Conservation (phyloP, 1,139 yeast species). For the Taphrina deformans region DNA sequence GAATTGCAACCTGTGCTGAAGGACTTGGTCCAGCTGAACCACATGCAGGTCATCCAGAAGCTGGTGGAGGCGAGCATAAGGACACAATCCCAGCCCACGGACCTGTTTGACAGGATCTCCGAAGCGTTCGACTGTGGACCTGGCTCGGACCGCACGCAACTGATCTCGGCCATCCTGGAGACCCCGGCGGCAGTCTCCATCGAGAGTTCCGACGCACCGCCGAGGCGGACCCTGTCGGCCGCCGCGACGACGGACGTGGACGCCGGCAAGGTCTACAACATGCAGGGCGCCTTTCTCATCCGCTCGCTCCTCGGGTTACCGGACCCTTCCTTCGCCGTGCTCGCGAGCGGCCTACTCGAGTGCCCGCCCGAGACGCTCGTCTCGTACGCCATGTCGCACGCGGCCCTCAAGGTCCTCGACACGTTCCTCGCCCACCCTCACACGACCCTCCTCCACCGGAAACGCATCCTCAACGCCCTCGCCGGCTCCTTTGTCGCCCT, state of each 20-base stretch:
- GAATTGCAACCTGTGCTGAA: constrained; percentile 67
- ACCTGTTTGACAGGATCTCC: not conserved
- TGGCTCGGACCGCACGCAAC: not conserved
- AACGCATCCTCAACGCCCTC: constrained; percentile 66
- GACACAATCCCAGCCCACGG: not conserved
- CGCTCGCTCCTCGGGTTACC: constrained; percentile 6
- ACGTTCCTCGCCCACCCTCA: constrained; percentile 57
- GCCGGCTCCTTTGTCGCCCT: constrained; percentile 55
- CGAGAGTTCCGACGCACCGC: constrained; percentile 12
- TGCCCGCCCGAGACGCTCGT: constrained; percentile 17
- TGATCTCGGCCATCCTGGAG: constrained; percentile 9
- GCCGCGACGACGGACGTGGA: not conserved
- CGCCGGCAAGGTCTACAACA: constrained; percentile 5
- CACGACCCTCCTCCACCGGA: constrained; percentile 58
- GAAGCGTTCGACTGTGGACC: constrained; percentile 11
- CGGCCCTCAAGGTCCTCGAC: constrained; percentile 47
- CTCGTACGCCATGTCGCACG: constrained; percentile 32
- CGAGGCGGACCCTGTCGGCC: not conserved
- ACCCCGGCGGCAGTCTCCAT: constrained; percentile 2
- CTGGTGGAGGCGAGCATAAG: constrained; percentile 51
- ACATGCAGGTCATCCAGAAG: constrained; percentile 67
- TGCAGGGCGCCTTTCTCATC: constrained; percentile 30
- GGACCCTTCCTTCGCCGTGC: not conserved
- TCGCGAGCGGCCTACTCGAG: not conserved
- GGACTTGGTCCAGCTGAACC: constrained; percentile 58